Evolutionary conservation across 345 rosid genomes (phyloP), one percentile per base, ranked within the genome.

Genomic region (Eucalyptus erythrocorys): DNA sequence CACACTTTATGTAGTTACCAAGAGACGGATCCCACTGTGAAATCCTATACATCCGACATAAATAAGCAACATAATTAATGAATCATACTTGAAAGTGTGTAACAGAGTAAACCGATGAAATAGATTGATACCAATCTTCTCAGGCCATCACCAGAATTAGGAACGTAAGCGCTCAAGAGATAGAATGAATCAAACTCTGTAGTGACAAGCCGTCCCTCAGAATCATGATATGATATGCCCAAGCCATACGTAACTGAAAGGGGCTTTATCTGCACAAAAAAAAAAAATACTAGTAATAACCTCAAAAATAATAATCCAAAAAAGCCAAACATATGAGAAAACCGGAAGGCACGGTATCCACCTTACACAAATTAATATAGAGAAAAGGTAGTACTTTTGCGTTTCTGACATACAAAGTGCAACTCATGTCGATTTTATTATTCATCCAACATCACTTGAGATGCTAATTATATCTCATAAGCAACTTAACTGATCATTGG

Each of bases 101-200:
- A 49, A 61, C 32, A 42, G 21, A 37, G 24, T 40, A 88, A 40
- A 13, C 43, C 5, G 3, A 21, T 40, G 85, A 43, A 42, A 24
- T 14, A 85, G 61, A 47, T n/a, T 86, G 57, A 90, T 94, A 97
- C 99, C 98, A 97, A 93, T 94, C 99, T 95, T 93, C 90, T 95
- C 93, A 98, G 91, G 93, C 99, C 99, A 89, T 98, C 99, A 80
- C 99, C 99, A 30, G 99, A 95, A 89, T 97, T 98, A 87, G 99
- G 99, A 89, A 98, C 96, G 68, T 97, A 98, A n/a, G 92, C 91
- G 32, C 89, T 90, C 89, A 98, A 86, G 88, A 97, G 90, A 93
- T 94, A 97, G 91, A 96, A 98, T 2, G 97, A 93, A 82, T 97
- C 99, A 49, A 97, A 98, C 90, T 97, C 99, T 79, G 93, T 96